A percentile compares a stretch with the other conserved stretches of the same genome.
Evolutionary conservation across 768 basidiomycete species (phyloP).

Genomic region (Lepiota brunneoincarnata): DNA sequence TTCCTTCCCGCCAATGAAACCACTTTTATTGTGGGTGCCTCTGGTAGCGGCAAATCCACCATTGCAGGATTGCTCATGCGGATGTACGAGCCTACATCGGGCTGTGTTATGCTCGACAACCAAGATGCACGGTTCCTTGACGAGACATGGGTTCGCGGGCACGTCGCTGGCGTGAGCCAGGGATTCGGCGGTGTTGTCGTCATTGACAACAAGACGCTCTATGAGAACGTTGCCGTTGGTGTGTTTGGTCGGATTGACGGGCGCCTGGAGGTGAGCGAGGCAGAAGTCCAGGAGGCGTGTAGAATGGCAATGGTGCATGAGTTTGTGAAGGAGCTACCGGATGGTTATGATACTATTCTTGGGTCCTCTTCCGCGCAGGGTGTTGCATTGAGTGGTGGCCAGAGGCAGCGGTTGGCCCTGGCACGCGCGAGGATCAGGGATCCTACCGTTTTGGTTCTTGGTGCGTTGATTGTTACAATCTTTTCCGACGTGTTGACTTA

Average conservation of each 20-base stretch:
- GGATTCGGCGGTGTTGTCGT: constrained; percentile 54
- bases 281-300: constrained; percentile 81
- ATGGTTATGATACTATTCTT: constrained; percentile 83
- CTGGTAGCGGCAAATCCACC: constrained; percentile 93
- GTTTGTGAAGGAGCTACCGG: constrained; percentile 79
- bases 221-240: constrained; percentile 86
- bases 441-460: constrained; percentile 87
- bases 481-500: constrained; percentile 2
- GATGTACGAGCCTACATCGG: constrained; percentile 71
- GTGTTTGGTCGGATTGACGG: constrained; percentile 25
- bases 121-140: constrained; percentile 78
- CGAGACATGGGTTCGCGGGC: constrained; percentile 57
- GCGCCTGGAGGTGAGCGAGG: constrained; percentile 56
- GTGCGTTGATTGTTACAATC: constrained; percentile 53
- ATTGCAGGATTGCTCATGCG: constrained; percentile 79
- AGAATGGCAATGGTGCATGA: constrained; percentile 84
- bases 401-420: constrained; percentile 86
- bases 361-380: constrained; percentile 39
- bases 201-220: constrained; percentile 75
- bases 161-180: constrained; percentile 79
- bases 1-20: constrained; percentile 72
- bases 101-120: constrained; percentile 71
- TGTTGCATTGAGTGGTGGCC: constrained; percentile 83
- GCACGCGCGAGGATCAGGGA: constrained; percentile 84
- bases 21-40: constrained; percentile 89